Evolutionary conservation across 2,329 filamentous ascomycete genomes (phyloP).

Genomic region (Calonectria fujianensis): DNA sequence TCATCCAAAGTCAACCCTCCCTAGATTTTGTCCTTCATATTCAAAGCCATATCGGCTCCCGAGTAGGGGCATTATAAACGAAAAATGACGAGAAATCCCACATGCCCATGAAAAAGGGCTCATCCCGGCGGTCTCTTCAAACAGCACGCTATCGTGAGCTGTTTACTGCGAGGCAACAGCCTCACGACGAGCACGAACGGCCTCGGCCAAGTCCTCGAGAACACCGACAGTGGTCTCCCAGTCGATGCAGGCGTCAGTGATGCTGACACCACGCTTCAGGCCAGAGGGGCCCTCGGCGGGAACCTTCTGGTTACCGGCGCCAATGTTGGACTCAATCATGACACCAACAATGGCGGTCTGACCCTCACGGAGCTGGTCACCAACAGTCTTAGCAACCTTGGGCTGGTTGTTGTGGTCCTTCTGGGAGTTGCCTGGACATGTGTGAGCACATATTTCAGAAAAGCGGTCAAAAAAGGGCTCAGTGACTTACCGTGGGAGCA

Average conservation of each 20-base stretch:
- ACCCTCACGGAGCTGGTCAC: conserved; percentile 89
- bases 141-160: conserved; percentile 54
- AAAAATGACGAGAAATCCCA: conserved; percentile 35
- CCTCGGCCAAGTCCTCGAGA: conserved; percentile 89
- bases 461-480: conserved; percentile 81
- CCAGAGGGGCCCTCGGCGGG: conserved; percentile 85
- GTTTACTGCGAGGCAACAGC: conserved; percentile 61
- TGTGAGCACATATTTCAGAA: conserved; percentile 26
- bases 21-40: conserved; percentile 36
- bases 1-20: conserved; percentile 53
- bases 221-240: conserved; percentile 91
- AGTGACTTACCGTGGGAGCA: conserved; percentile 90
- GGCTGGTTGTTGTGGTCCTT: conserved; percentile 99
- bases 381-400: conserved; percentile 88
- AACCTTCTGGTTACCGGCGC: conserved; percentile 92
- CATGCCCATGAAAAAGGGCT: conserved; percentile 20
- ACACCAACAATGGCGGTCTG: conserved; percentile 94
- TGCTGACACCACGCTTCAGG: conserved; percentile 92
- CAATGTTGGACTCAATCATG: conserved; percentile 99
- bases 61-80: conserved; percentile 31
- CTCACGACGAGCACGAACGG: conserved; percentile 84
- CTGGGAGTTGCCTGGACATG: conserved; percentile 86
- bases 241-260: conserved; percentile 96
- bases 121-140: conserved; percentile 19
- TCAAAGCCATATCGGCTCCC: conserved; percentile 29